Evolutionary conservation across 2,329 filamentous ascomycete genomes (phyloP).

Genomic region (Pseudocercospora fuligena): DNA sequence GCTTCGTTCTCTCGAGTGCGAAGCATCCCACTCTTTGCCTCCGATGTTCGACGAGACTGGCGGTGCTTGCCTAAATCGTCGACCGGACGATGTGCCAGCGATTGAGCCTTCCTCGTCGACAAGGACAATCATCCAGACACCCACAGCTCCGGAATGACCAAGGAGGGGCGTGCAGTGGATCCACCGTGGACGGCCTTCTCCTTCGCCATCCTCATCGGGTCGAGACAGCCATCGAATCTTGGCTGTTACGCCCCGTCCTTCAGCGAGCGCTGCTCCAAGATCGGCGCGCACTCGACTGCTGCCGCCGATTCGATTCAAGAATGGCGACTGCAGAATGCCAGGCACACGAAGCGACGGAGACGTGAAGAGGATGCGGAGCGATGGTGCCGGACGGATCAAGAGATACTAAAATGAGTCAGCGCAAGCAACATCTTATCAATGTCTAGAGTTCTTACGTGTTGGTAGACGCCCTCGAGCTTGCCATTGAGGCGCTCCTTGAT

Average conservation of each 20-base stretch:
- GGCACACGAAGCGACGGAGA: constrained; percentile 56
- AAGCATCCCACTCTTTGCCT: constrained; percentile 40
- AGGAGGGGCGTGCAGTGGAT: constrained; percentile 77
- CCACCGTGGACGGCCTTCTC: constrained; percentile 69
- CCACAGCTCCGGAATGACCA: constrained; percentile 68
- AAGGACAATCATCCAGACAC: constrained; percentile 79
- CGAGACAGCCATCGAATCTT: constrained; percentile 72
- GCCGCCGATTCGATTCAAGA: constrained; percentile 56
- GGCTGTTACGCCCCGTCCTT: constrained; percentile 73
- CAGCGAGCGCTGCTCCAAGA: constrained; percentile 64
- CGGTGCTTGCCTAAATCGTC: constrained; percentile 43
- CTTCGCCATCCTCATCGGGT: constrained; percentile 44
- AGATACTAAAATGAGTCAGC: constrained; percentile 46
- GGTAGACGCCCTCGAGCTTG: constrained; percentile 59
- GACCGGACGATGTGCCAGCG: constrained; percentile 27
- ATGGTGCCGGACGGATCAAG: constrained; percentile 53
- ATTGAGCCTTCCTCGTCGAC: constrained; percentile 61
- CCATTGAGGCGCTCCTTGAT: constrained; percentile 42
- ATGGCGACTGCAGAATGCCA: constrained; percentile 55
- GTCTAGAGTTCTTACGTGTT: constrained; percentile 54
- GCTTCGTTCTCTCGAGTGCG: constrained; percentile 21
- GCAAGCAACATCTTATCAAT: background rate
- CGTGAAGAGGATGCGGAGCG: constrained; percentile 56
- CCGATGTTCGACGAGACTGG: constrained; percentile 42
- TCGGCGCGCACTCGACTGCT: constrained; percentile 58